Percentiles rank a stretch among this genome's conserved stretches.
Conservation (phyloP, 1,139 yeast genomes). For the Scheffersomyces insectosa region DNA sequence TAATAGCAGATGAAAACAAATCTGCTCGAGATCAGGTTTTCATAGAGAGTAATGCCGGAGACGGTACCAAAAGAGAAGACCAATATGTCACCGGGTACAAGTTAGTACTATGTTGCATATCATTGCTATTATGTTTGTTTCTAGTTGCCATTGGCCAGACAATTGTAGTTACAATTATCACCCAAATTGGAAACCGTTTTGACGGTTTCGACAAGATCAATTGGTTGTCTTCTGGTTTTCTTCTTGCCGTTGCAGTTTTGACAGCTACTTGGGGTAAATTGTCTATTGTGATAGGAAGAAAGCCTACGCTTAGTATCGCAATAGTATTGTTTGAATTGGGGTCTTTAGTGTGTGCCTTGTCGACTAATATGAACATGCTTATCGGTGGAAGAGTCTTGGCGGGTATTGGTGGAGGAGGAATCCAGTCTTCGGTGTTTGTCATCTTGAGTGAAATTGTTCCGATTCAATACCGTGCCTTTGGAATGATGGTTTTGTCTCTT, state of each 20-base stretch:
- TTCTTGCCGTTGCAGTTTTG: constrained; percentile 15
- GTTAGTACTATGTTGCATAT: constrained; percentile 9
- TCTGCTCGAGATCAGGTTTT: constrained; percentile 1
- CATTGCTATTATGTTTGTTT: constrained; percentile 8
- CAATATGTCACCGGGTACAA: constrained; percentile 10
- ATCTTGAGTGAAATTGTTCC: constrained; percentile 15
- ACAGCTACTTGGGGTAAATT: constrained; percentile 16
- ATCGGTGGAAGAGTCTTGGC: constrained; percentile 17
- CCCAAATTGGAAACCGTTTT: constrained; percentile 14
- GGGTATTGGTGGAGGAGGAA: constrained; percentile 18
- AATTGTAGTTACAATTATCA: constrained; percentile 16
- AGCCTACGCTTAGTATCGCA: constrained; percentile 11
- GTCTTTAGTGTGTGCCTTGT: constrained; percentile 13
- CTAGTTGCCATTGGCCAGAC: constrained; percentile 19
- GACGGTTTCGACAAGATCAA: constrained; percentile 13
- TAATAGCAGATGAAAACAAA: too few species aligned
- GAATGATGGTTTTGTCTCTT: constrained; percentile 14
- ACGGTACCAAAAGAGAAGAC: constrained; percentile 15
- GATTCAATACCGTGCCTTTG: constrained; percentile 11
- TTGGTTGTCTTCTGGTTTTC: constrained; percentile 16
- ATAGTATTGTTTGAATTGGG: constrained; percentile 15
- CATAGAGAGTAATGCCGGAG: constrained; percentile 16
- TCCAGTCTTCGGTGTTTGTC: constrained; percentile 15
- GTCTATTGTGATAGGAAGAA: constrained; percentile 17
- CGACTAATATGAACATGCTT: constrained; percentile 14